Conservation (phyloP, 768 basidiomycete genomes). For the Trametes villosa region DNA sequence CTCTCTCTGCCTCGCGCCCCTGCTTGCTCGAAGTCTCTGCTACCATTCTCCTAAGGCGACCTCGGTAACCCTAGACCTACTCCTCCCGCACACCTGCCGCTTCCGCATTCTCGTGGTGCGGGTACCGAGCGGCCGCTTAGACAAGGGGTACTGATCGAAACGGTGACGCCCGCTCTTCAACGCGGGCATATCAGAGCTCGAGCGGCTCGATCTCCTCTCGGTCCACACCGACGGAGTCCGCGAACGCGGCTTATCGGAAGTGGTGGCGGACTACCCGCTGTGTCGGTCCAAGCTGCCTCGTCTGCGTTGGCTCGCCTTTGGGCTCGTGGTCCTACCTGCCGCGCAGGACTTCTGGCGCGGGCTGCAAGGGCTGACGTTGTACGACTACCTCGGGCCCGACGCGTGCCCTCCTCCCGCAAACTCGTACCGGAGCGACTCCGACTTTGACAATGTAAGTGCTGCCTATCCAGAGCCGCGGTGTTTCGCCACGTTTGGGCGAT, state of each 20-base stretch:
- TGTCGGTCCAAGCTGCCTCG: not conserved
- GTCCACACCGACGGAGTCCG: not conserved
- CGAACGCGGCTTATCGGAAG: not conserved
- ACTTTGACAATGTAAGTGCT: too few species aligned
- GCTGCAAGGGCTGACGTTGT: not conserved
- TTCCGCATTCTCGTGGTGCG: not conserved
- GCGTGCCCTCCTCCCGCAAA: not conserved
- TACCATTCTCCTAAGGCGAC: too few species aligned
- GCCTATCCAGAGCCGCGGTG: too few species aligned
- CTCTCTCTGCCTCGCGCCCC: not conserved
- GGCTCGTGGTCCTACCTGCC: not conserved
- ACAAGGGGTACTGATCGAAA: not conserved
- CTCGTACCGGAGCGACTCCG: too few species aligned
- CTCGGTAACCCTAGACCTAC: not conserved
- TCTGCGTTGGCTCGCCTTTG: not conserved
- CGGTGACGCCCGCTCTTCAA: not conserved
- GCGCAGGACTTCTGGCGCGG: not conserved
- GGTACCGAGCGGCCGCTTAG: not conserved
- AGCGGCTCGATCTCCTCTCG: not conserved
- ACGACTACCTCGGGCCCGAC: not conserved
- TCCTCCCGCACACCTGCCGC: not conserved
- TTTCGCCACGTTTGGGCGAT: too few species aligned
- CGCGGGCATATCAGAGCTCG: not conserved
- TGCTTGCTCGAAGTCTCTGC: not conserved
- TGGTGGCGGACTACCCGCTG: not conserved